phyloP scores from a whole-genome alignment of 2,329 filamentous ascomycete species.

The Zarea fungicola region DNA sequence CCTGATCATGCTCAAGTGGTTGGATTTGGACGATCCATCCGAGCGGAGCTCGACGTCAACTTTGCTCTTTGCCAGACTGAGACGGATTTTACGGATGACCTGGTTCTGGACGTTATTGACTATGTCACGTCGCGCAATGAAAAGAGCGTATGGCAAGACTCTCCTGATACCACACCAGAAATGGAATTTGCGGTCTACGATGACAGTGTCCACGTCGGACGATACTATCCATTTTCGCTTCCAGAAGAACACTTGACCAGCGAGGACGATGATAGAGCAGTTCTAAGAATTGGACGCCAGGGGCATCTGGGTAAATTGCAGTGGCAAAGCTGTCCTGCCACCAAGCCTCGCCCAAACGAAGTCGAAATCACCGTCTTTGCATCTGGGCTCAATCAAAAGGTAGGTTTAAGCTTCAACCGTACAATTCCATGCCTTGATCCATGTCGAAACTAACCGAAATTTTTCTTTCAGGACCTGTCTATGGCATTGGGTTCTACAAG shows the following conservation, averaged over 20 bases:
- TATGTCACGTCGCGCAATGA: not conserved
- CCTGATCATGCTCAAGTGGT: not conserved
- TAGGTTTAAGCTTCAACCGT: not conserved
- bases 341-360: not conserved
- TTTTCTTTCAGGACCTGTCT: not conserved
- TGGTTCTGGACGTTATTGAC: not conserved
- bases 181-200: not conserved
- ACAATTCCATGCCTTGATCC: not conserved
- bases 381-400: not conserved
- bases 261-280: not conserved
- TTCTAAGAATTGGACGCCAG: not conserved
- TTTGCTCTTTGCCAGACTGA: not conserved
- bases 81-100: not conserved
- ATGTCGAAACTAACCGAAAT: not conserved
- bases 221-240: constrained; percentile 1
- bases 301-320: not conserved
- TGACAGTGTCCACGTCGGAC: not conserved
- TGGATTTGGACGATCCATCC: not conserved
- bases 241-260: not conserved
- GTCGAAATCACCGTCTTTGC: not conserved
- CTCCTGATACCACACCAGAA: not conserved
- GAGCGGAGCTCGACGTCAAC: not conserved
- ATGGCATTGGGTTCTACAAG: not conserved
- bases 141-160: not conserved
- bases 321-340: not conserved